Conservation (phyloP, 208 protist species). For the Leishmania mexicana region DNA sequence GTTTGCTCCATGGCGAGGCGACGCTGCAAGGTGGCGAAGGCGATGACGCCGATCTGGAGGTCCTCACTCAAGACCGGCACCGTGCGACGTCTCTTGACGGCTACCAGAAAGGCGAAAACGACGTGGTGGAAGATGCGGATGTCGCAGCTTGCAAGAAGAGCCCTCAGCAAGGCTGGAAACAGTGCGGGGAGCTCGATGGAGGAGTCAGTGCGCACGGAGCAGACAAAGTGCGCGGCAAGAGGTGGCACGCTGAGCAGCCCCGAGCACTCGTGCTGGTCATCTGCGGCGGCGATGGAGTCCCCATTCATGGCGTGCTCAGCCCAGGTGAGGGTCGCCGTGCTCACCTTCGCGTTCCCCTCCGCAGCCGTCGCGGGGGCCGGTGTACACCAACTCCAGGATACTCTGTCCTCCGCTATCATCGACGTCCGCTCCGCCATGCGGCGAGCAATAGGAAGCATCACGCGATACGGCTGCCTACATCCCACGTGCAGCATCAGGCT, state of each 20-base stretch:
- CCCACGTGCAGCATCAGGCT: constrained; percentile 27
- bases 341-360: background rate
- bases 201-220: constrained; percentile 45
- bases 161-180: constrained; percentile 30
- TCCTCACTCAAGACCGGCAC: constrained; percentile 18
- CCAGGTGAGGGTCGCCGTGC: background rate
- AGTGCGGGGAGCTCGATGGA: constrained; percentile 33
- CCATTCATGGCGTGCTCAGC: background rate
- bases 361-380: background rate
- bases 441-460: background rate
- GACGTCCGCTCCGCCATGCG: constrained; percentile 6
- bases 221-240: constrained; percentile 66
- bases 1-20: constrained; percentile 4
- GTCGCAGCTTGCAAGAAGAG: constrained; percentile 49
- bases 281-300: background rate
- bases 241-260: constrained; percentile 2
- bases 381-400: background rate
- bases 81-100: constrained; percentile 19
- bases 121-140: constrained; percentile 48
- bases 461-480: constrained; percentile 15
- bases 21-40: constrained; percentile 24
- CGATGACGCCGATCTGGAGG: constrained; percentile 16
- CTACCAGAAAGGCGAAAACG: constrained; percentile 38
- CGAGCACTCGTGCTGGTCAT: background rate
- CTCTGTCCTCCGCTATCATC: background rate